Evolutionary conservation across 345 rosid genomes (phyloP).

Genomic region (Turnera subulata): DNA sequence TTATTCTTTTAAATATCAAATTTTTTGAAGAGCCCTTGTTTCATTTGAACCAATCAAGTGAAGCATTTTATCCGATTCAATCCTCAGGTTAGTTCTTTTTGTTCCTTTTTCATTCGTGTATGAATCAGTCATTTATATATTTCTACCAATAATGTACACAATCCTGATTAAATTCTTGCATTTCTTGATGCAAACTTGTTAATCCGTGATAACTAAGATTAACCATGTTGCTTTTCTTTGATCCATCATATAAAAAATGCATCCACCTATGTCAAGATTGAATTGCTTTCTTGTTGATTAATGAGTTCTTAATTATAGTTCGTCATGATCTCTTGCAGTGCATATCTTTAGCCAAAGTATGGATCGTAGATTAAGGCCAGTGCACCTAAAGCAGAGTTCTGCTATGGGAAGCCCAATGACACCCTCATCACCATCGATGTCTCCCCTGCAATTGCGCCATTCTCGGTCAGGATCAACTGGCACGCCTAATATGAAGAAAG

Average conservation of each 20-base stretch:
- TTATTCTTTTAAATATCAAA: neutral
- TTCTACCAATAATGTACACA: neutral
- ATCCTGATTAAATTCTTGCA: neutral
- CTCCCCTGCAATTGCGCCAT: constrained; percentile 49
- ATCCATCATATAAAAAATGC: neutral
- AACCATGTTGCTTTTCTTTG: neutral
- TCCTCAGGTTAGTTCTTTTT: too few relatives aligned
- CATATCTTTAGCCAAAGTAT: constrained; percentile 25
- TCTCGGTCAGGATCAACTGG: constrained; percentile 58
- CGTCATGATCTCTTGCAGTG: neutral
- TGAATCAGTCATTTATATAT: too few relatives aligned
- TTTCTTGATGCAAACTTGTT: neutral
- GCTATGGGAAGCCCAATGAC: constrained; percentile 30
- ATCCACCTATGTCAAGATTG: neutral
- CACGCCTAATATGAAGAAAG: constrained; percentile 45
- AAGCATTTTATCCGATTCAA: too few relatives aligned
- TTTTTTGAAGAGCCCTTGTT: neutral
- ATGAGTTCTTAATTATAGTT: neutral
- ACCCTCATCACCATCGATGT: constrained; percentile 40
- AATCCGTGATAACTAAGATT: neutral
- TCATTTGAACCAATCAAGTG: neutral
- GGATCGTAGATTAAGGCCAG: constrained; percentile 48
- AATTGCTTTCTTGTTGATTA: neutral
- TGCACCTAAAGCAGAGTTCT: constrained; percentile 42
- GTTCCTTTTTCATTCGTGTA: too few relatives aligned